Conservation (phyloP, 495 filamentous ascomycete genomes). For the Delitschia confertaspora region DNA sequence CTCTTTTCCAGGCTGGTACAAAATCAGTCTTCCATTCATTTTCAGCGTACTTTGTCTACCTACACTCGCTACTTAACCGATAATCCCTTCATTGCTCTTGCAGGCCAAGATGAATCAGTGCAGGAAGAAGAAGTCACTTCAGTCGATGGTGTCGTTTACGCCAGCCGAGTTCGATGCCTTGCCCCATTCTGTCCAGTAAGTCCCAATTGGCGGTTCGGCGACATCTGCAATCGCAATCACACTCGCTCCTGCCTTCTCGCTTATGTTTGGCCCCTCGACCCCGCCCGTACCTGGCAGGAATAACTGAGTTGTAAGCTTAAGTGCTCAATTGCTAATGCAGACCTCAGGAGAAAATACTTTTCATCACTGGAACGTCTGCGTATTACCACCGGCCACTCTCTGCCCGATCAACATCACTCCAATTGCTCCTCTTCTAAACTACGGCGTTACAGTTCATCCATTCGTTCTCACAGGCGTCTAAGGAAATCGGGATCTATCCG, state of each 20-base stretch:
- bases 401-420: background rate
- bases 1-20: no score
- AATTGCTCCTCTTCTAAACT: slow-evolving; percentile 1
- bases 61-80: no score
- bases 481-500: slow-evolving; percentile 19
- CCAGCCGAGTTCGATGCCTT: slow-evolving; percentile 27
- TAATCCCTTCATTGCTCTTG: no score
- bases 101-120: no score
- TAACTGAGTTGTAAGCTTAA: background rate
- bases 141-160: slow-evolving; percentile 6
- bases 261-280: slow-evolving; percentile 14
- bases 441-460: slow-evolving; percentile 3
- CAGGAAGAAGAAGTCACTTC: slow-evolving; percentile 19
- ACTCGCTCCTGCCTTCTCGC: background rate
- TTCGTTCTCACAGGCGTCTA: slow-evolving; percentile 13
- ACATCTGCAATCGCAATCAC: slow-evolving; percentile 14
- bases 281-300: slow-evolving; percentile 19
- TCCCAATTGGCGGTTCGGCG: slow-evolving; percentile 11
- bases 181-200: slow-evolving; percentile 29
- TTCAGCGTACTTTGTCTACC: no score
- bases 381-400: slow-evolving; percentile 15
- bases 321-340: slow-evolving; percentile 11
- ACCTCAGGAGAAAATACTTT: slow-evolving; percentile 33
- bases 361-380: slow-evolving; percentile 32
- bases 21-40: no score